Base-by-base conservation (phyloP, 1,284 basidiomycete species). In the Tilletia setariae region DNA sequence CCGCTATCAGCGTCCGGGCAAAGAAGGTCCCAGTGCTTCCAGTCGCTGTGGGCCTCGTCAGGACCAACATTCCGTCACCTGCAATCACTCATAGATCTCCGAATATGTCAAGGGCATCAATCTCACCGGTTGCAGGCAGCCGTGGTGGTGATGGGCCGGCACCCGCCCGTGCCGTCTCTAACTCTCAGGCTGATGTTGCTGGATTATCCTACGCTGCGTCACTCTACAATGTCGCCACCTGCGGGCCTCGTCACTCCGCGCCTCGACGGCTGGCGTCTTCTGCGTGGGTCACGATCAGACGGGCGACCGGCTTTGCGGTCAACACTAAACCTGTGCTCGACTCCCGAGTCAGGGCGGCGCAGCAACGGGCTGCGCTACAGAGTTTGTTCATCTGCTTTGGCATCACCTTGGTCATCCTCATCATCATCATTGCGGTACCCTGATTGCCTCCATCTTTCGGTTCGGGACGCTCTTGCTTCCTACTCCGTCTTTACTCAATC, bases 241-340 rank as follows among this genome's bases (percentile, higher is more conserved):
- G 56, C n/a, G 28, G 28, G 2, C 56, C 56, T 1, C 56, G 28
- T 15, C 56, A 40, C 19, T 30, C 28, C 7, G 30, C 56, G 19
- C 56, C 56, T 3, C 56, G 30, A n/a, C 56, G 56, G 7, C 15
- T 61, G 30, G 28, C 35, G 28, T 61, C 56, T 8, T 25, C 56
- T 15, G 8, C 68, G 9, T 73, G 74, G 72, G 63, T 35, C 2
- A 63, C 68, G 19, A 49, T 72, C n/a, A 68, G 70, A 61, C 71
- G 72, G 3, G 71, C 71, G 2, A 74, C 72, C 2, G 75, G 75
- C 19, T 74, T 76, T 63, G 73, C 75, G 0, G 73, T 76, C 8
- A 67, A 72, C 35, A 74, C 75, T 2, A 70, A 76, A 51, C 65
- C 65, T 35, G 75, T 76, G 62, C 70, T 73, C 8, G 75, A 76